These are phyloP conservation scores for Sisymbrium altissimum DNA, from an alignment of 345 rosid genomes.

Conservation along the genomic window DNA sequence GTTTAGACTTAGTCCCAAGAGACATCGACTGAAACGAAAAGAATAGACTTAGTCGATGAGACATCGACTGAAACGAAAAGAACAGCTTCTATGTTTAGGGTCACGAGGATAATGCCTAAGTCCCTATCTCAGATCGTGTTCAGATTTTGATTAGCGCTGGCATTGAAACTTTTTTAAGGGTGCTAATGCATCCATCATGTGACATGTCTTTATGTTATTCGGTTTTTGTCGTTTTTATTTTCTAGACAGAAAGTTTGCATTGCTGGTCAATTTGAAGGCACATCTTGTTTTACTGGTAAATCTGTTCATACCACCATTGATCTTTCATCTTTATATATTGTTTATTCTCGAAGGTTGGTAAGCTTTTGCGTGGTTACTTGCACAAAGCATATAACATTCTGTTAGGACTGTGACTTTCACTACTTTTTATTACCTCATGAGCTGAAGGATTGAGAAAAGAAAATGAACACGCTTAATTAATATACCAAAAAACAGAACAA, in stretches of 20 bases:
- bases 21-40: constrained; percentile 5
- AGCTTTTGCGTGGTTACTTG: constrained; percentile 17
- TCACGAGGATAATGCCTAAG: constrained; percentile 2
- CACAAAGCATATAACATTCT: not conserved
- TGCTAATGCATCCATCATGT: not conserved
- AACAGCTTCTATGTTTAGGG: not conserved
- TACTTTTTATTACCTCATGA: not conserved
- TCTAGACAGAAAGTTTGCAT: not conserved
- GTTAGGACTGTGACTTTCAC: not conserved
- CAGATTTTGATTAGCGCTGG: constrained; percentile 8
- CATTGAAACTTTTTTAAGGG: constrained; percentile 1
- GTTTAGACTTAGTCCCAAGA: not conserved
- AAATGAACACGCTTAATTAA: constrained; percentile 3
- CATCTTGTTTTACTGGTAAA: constrained; percentile 11
- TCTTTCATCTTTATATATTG: not conserved
- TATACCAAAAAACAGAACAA: constrained; percentile 12
- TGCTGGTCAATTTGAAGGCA: not conserved
- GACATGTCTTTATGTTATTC: not conserved
- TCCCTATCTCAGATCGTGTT: not conserved
- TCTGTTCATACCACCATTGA: not conserved
- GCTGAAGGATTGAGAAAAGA: not conserved
- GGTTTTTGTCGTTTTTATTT: not conserved
- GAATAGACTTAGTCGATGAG: not conserved
- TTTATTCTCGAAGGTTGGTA: not conserved
- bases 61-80: constrained; percentile 1